Evolutionary conservation across 1,284 basidiomycete genomes (phyloP).

Genomic region (Malassezia slooffiae): DNA sequence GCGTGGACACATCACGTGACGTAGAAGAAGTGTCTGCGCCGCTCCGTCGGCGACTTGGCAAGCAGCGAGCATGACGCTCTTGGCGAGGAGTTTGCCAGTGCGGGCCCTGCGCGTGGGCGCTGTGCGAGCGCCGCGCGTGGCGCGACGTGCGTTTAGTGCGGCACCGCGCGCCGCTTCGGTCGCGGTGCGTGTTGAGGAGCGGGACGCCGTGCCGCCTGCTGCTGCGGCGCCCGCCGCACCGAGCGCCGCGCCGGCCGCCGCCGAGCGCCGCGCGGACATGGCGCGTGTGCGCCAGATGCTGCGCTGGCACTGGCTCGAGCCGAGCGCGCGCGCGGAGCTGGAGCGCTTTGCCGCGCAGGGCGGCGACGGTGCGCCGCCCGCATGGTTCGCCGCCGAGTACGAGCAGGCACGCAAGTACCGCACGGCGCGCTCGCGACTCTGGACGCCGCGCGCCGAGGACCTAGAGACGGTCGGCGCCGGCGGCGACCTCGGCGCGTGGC

Average conservation of each 20-base stretch:
- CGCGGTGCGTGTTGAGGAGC: background rate
- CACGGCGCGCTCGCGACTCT: conserved; percentile 13
- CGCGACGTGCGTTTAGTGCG: background rate
- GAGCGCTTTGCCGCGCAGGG: background rate
- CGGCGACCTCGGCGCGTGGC: conserved; percentile 13
- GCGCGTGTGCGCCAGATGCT: conserved; percentile 12
- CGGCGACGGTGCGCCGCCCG: background rate
- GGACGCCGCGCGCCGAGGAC: conserved; percentile 1
- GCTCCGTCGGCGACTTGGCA: too few relatives aligned
- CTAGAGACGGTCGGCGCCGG: conserved; percentile 6
- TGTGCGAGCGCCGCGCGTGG: background rate
- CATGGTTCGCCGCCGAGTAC: conserved; percentile 5
- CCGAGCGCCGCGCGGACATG: background rate
- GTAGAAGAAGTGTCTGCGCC: background rate
- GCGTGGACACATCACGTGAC: conserved; percentile 1
- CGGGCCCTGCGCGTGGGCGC: background rate
- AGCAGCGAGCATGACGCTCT: background rate
- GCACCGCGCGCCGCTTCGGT: background rate
- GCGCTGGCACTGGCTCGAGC: conserved; percentile 12
- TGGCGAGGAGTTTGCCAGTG: background rate
- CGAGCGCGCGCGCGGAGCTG: conserved; percentile 4
- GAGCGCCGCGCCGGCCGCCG: background rate
- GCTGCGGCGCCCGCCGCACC: background rate
- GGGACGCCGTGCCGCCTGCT: background rate
- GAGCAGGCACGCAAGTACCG: conserved; percentile 9